Base-by-base conservation (phyloP, 139 green algal genomes). In the Closterium sp. region DNA sequence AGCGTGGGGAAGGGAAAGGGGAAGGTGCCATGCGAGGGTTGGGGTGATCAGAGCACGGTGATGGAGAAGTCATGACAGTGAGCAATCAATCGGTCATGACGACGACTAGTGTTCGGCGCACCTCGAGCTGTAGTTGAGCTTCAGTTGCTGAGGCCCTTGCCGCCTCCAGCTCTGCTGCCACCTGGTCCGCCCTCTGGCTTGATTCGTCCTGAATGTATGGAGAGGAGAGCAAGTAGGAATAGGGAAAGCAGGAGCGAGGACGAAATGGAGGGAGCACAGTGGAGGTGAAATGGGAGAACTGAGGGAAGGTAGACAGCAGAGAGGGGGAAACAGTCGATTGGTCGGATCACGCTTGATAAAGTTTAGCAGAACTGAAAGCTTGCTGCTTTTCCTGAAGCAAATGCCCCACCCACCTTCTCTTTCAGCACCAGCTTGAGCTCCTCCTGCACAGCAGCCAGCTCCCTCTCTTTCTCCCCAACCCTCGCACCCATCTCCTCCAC, bases 401-500 rank as follows among this genome's bases (percentile, higher is more conserved):
- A 24, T 27, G 50, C n/a, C n/a, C n/a, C 2, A 24, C 50, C 0
- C 17, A 73, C 50, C 50, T 73, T 73, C 10, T 73, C 50, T 73
- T 73, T 73, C 50, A 73, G 17, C 50, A 73, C 50, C 50, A 73
- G 9, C 50, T 73, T 73, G 10, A 73, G 50, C 10, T 73, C 50
- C 50, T 73, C 50, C 50, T 73, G 50, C 1, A 73, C 13, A 22
- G 50, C 13, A 73, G 50, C 50, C 50, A 73, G 50, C 50, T 73
- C 50, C 50, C 50, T 73, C 50, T 73, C 50, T 4, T 73, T 73
- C 50, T 73, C 50, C 50, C 6, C 50, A 6, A 73, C 50, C 50
- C 50, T 73, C 27, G 9, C 88, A 27, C 86, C 87, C 7, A 38
- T 28, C 91, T 95, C 94, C 42, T 94, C 91, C 70, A 95, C 9